phyloP scores from a whole-genome alignment of 1,284 basidiomycete genomes.

The Leccinum angustisporum region DNA sequence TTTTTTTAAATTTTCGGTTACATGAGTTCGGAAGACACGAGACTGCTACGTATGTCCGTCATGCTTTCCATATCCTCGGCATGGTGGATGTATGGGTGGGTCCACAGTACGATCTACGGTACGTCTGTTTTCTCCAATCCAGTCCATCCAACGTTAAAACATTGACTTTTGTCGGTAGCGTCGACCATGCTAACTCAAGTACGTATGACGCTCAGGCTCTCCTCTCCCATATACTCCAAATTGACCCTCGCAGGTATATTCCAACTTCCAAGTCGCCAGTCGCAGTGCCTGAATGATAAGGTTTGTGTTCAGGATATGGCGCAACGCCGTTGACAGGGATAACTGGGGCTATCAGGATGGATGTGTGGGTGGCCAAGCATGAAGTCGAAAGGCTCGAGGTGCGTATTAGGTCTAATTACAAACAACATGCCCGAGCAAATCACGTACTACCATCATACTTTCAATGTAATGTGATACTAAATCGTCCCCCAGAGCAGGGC shows the following conservation, averaged over 20 bases:
- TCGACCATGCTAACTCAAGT: background rate
- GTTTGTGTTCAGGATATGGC: conserved; percentile 48
- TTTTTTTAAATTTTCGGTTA: too few species aligned
- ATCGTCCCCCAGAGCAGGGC: background rate
- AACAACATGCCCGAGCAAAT: conserved; percentile 1
- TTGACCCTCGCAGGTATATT: too few species aligned
- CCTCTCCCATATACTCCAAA: background rate
- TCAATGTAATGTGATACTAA: conserved; percentile 1
- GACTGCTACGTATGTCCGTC: too few species aligned
- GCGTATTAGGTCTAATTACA: conserved; percentile 39
- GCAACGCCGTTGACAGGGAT: conserved; percentile 63
- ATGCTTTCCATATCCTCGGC: too few species aligned
- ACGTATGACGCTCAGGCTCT: background rate
- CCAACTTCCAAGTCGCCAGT: too few species aligned
- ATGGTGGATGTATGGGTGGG: too few species aligned
- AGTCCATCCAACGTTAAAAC: background rate
- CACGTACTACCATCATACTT: conserved; percentile 10
- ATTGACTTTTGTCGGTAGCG: background rate
- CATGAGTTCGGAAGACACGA: too few species aligned
- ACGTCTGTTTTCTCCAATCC: background rate
- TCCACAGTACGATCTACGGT: background rate
- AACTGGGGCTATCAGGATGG: conserved; percentile 38
- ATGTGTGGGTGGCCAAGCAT: conserved; percentile 40
- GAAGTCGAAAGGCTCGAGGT: conserved; percentile 48
- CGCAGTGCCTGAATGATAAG: conserved; percentile 11